phyloP scores from a whole-genome alignment of 768 basidiomycete genomes.

The Mycena filopes region DNA sequence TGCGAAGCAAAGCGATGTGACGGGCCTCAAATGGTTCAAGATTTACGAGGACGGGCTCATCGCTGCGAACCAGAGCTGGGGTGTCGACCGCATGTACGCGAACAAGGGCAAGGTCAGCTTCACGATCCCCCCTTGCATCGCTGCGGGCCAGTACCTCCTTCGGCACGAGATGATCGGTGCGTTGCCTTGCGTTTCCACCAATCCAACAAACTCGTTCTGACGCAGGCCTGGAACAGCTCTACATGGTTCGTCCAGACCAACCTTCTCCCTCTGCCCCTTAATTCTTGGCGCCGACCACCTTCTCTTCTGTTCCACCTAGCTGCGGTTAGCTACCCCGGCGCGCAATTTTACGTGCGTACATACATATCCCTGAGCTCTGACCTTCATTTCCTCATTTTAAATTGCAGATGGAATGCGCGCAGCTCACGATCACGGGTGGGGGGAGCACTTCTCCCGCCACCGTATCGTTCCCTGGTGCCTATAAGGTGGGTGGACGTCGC shows the following conservation, averaged over 20 bases:
- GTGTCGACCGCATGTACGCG: constrained; percentile 49
- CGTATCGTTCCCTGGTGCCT: constrained; percentile 61
- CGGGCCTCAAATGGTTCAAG: constrained; percentile 59
- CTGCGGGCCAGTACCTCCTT: constrained; percentile 45
- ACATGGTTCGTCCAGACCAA: constrained; percentile 31
- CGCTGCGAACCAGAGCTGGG: constrained; percentile 46
- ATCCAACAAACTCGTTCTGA: too few relatives aligned
- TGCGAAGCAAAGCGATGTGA: constrained; percentile 48
- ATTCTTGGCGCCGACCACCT: background rate
- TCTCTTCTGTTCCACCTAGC: constrained; percentile 51
- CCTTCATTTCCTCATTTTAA: background rate
- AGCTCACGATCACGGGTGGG: constrained; percentile 57
- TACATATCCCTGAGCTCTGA: constrained; percentile 6
- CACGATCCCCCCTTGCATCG: constrained; percentile 36
- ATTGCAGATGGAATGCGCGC: constrained; percentile 59
- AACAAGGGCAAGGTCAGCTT: constrained; percentile 55
- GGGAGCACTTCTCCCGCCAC: constrained; percentile 54
- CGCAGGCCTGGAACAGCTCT: constrained; percentile 22
- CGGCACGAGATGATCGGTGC: constrained; percentile 63
- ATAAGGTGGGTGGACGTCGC: constrained; percentile 41
- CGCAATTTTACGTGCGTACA: constrained; percentile 62
- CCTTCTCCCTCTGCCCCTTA: background rate
- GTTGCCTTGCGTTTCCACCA: too few relatives aligned
- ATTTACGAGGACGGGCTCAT: constrained; percentile 51
- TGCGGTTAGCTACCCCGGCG: constrained; percentile 61